Evolutionary conservation across 108 stramenopile species (phyloP).

Genomic region (Aureococcus anophagefferens): DNA sequence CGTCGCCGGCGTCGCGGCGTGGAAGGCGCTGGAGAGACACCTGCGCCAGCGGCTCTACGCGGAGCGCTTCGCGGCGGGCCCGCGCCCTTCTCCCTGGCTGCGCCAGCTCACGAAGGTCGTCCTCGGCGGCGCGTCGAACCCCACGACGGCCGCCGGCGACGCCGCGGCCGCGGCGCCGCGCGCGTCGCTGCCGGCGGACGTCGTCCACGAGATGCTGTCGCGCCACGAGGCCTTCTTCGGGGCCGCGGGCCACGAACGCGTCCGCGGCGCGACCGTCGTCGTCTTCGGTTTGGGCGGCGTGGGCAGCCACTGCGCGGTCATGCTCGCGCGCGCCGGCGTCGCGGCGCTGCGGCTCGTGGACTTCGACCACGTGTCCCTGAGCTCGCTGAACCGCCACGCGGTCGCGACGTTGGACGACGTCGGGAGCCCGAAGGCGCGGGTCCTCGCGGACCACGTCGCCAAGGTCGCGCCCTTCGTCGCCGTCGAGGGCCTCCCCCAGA

Average conservation of each 20-base stretch:
- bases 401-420: slow-evolving; percentile 85
- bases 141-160: no score
- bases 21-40: no score
- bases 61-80: no score
- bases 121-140: no score
- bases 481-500: slow-evolving; percentile 26
- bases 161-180: no score
- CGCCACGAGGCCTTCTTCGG: not conserved
- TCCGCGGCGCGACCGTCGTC: slow-evolving; percentile 38
- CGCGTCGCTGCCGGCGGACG: no score
- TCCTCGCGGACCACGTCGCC: slow-evolving; percentile 48
- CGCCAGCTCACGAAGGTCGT: no score
- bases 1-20: no score
- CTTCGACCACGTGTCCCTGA: slow-evolving; percentile 95
- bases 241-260: not conserved
- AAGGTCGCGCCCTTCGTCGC: slow-evolving; percentile 44
- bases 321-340: slow-evolving; percentile 87
- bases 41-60: no score
- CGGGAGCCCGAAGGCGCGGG: slow-evolving; percentile 73
- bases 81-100: no score
- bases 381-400: slow-evolving; percentile 94
- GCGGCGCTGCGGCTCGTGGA: slow-evolving; percentile 78
- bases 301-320: slow-evolving; percentile 80
- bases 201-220: no score
- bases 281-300: slow-evolving; percentile 97